Evolutionary conservation across 345 rosid species (phyloP), one percentile per base, ranked within the genome.

Genomic region (Eucalyptus shirleyi): DNA sequence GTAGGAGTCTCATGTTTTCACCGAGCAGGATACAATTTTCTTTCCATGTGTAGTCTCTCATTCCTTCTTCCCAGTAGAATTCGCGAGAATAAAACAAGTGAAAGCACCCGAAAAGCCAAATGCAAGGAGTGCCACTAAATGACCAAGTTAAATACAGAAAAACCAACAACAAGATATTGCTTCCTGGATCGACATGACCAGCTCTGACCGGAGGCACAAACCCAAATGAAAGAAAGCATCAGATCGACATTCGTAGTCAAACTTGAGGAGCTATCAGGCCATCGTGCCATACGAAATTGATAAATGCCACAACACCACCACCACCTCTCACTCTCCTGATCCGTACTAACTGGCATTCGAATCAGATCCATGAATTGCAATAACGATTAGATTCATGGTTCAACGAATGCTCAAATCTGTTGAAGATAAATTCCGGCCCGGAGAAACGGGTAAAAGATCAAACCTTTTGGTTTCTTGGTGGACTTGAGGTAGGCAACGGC

Each of bases 381-480:
- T 42, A 6, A 77, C 83, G 42, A 77, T 37, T 40, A 12, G 47
- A 44, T 1, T 77, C 8, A 21, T 21, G 83, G 42, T 40, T 37
- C 82, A 72, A 37, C 44, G 26, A 10, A 72, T 72, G 82, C 82
- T 32, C 82, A 34, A 34, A 72, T 72, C 82, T 19, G 82, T 9
- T 3, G 82, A 72, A 72, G 47, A 19, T 24, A 89, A 80, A 45
- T 37, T 49, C 77, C 81, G 69, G 30, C 69, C 30, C 7, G 30
- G 34, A 40, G n/a, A 67, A 21, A 50, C 5, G 89, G 83, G 83
- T 30, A 47, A 90, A 89, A 90, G 92, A 85, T 87, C 69, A 50
- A 86, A 97, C 99, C 99, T 96, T 93, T 95, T 59, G 96, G 93
- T 80, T 96, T 97, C 88, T 91, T 95, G 90, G 95, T 92, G 89